phyloP scores from a whole-genome alignment of 108 stramenopile species.

The Hondaea fermentalgiana region DNA sequence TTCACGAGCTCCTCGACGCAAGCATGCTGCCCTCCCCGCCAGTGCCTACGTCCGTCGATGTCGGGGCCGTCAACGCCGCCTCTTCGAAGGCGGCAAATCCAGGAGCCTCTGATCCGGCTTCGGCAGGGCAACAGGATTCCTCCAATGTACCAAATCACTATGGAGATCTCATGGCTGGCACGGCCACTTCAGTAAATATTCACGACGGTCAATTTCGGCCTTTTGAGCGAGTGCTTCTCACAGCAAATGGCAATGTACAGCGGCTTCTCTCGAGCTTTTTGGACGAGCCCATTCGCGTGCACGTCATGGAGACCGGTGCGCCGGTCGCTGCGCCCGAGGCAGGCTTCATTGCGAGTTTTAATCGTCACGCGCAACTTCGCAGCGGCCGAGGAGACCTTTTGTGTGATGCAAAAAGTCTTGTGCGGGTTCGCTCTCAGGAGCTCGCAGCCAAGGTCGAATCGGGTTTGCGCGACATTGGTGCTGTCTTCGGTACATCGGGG shows the following conservation, averaged over 20 bases:
- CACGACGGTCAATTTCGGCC: neutral
- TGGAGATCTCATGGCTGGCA: neutral
- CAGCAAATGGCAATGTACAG: constrained; percentile 4
- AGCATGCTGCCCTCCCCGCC: neutral
- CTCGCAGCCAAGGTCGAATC: neutral
- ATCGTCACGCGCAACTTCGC: neutral
- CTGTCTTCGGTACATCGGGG: neutral
- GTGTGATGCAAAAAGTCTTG: neutral
- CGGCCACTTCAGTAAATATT: neutral
- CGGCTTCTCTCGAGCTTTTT: neutral
- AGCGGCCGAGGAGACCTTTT: neutral
- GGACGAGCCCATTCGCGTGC: neutral
- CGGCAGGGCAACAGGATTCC: no score
- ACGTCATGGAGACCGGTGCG: neutral
- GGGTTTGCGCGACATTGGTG: neutral
- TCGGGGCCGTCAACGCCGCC: neutral
- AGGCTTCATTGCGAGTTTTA: neutral
- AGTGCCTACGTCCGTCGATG: neutral
- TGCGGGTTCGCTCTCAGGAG: neutral
- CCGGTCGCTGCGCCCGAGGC: neutral
- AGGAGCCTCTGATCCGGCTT: neutral
- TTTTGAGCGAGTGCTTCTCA: neutral
- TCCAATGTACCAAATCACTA: neutral
- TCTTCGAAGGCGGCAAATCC: neutral
- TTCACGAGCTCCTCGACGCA: neutral